Evolutionary conservation across 106 monocot genomes (phyloP).

Genomic region (Apostasia shenzhenica): DNA sequence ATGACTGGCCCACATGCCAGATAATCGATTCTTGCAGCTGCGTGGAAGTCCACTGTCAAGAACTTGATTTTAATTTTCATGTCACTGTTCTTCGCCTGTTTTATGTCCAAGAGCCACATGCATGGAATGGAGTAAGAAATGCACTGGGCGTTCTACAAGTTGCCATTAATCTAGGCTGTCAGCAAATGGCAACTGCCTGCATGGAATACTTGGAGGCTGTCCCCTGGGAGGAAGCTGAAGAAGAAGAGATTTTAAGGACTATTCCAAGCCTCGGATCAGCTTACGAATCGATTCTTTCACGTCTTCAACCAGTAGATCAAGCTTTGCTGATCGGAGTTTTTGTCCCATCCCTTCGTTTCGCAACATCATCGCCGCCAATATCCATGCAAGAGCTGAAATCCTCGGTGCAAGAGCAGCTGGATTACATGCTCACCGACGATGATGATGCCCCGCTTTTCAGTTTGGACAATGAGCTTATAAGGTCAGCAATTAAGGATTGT

Average conservation of each 20-base stretch:
- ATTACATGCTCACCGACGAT: constrained; percentile 85
- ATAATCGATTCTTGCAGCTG: constrained; percentile 79
- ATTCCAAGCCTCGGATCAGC: constrained; percentile 47
- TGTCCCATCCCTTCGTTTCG: constrained; percentile 49
- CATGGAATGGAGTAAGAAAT: constrained; percentile 55
- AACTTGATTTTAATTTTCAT: constrained; percentile 62
- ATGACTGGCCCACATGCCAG: constrained; percentile 85
- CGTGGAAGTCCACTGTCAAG: constrained; percentile 68
- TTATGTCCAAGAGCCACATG: constrained; percentile 41
- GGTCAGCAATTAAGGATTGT: constrained; percentile 40
- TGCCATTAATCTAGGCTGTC: constrained; percentile 54
- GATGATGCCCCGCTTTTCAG: constrained; percentile 66
- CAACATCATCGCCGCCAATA: constrained; percentile 42
- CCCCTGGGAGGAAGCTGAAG: constrained; percentile 89
- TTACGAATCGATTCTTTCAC: constrained; percentile 52
- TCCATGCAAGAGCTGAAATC: constrained; percentile 47
- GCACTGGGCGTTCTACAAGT: constrained; percentile 79
- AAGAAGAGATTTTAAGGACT: constrained; percentile 71
- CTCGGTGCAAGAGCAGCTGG: constrained; percentile 75
- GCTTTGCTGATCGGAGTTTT: constrained; percentile 31
- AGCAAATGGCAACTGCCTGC: constrained; percentile 39
- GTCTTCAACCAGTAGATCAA: constrained; percentile 55
- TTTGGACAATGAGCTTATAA: constrained; percentile 24
- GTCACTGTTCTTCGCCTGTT: constrained; percentile 61
- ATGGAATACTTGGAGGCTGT: constrained; percentile 68